Evolutionary conservation across 805 yeast genomes (phyloP).

Genomic region (Wickerhamiella brachini): DNA sequence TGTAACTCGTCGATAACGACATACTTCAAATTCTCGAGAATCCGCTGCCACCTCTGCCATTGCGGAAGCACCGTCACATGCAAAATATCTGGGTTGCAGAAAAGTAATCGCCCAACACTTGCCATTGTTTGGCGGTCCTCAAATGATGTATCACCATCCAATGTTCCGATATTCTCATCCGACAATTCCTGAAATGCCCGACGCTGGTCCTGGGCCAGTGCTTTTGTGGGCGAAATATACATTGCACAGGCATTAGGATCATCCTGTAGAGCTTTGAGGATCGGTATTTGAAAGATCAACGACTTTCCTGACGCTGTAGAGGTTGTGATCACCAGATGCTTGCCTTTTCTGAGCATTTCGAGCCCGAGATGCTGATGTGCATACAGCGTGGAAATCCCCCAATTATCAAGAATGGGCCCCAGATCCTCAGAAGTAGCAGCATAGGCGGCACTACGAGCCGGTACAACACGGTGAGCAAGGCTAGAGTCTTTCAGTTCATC

Average conservation of each 20-base stretch:
- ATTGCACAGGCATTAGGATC: slow-evolving; percentile 48
- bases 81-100: slow-evolving; percentile 91
- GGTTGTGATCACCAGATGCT: slow-evolving; percentile 78
- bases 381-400: slow-evolving; percentile 44
- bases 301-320: slow-evolving; percentile 96
- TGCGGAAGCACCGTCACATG: slow-evolving; percentile 76
- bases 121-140: slow-evolving; percentile 41
- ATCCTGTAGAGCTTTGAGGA: slow-evolving; percentile 33
- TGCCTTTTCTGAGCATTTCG: slow-evolving; percentile 34
- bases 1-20: slow-evolving; percentile 81
- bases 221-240: slow-evolving; percentile 92
- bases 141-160: slow-evolving; percentile 83
- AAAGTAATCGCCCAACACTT: slow-evolving; percentile 58
- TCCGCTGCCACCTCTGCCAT: slow-evolving; percentile 58
- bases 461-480: slow-evolving; percentile 49
- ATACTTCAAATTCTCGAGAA: slow-evolving; percentile 47
- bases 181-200: slow-evolving; percentile 49
- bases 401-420: slow-evolving; percentile 34
- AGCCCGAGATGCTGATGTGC: slow-evolving; percentile 75
- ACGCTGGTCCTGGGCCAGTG: slow-evolving; percentile 92
- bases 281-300: slow-evolving; percentile 79
- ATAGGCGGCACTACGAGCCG: slow-evolving; percentile 8
- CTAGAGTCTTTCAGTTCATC: slow-evolving; percentile 30
- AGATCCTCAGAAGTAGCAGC: slow-evolving; percentile 15
- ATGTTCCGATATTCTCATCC: slow-evolving; percentile 39